A percentile compares a stretch with the other conserved stretches of the same genome.
phyloP scores from a whole-genome alignment of 768 basidiomycete species.

The Russula virescens region DNA sequence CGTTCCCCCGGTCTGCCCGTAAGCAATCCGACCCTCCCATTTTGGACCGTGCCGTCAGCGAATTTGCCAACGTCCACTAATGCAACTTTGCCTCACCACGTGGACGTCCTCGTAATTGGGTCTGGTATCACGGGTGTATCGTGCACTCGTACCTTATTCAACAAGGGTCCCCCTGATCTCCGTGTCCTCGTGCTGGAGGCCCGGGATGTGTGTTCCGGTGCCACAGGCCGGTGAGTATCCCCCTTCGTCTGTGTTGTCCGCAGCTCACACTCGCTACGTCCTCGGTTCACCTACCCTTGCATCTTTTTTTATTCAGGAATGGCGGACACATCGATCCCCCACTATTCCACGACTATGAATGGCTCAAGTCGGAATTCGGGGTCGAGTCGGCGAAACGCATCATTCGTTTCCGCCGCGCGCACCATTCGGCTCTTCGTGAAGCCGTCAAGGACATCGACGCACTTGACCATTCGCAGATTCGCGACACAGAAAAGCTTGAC shows the following conservation, averaged over 20 bases:
- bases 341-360: slow-evolving; percentile 52
- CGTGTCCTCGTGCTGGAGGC: slow-evolving; percentile 78
- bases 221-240: slow-evolving; percentile 56
- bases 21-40: slow-evolving; percentile 48
- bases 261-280: no score
- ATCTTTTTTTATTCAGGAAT: slow-evolving; percentile 39
- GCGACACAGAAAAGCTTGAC: slow-evolving; percentile 54
- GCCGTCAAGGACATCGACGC: slow-evolving; percentile 52
- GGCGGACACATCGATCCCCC: slow-evolving; percentile 63
- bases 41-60: slow-evolving; percentile 57
- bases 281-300: not conserved
- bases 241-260: no score
- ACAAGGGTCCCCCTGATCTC: slow-evolving; percentile 27
- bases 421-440: slow-evolving; percentile 43
- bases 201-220: slow-evolving; percentile 67
- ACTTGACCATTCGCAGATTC: slow-evolving; percentile 48
- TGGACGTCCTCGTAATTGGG: slow-evolving; percentile 68
- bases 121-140: slow-evolving; percentile 73
- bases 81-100: slow-evolving; percentile 39
- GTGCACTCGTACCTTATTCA: slow-evolving; percentile 50
- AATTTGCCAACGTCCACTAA: slow-evolving; percentile 35
- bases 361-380: slow-evolving; percentile 45
- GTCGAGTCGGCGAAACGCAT: slow-evolving; percentile 43
- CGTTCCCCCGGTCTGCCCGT: slow-evolving; percentile 51
- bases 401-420: slow-evolving; percentile 56